Percentiles rank a stretch among this genome's conserved stretches.
phyloP scores from a whole-genome alignment of 108 stramenopile genomes.

The Epipyxis sp. region DNA sequence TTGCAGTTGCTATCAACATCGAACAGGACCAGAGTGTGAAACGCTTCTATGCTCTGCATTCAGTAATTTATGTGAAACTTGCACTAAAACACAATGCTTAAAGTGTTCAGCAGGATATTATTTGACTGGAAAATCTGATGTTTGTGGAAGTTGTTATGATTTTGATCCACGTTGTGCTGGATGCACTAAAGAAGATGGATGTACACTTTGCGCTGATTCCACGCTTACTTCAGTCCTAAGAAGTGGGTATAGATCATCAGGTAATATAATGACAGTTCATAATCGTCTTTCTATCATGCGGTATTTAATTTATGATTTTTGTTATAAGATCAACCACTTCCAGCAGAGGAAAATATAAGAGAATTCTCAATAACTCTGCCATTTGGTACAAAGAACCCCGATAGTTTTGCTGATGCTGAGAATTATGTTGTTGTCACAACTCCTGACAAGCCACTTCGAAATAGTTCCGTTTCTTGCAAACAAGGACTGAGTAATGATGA shows the following conservation, averaged over 20 bases:
- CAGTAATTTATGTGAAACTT: conserved; percentile 57
- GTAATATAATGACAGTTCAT: not conserved
- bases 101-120: conserved; percentile 62
- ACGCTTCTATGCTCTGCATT: conserved; percentile 45
- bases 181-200: conserved; percentile 56
- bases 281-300: not conserved
- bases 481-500: conserved; percentile 50
- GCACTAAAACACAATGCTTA: conserved; percentile 56
- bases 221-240: conserved; percentile 65
- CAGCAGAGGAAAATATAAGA: conserved; percentile 63
- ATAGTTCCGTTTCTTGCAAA: conserved; percentile 52
- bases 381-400: conserved; percentile 62
- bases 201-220: conserved; percentile 64
- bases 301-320: not conserved
- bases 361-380: conserved; percentile 63
- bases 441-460: conserved; percentile 41
- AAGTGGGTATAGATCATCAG: conserved; percentile 53
- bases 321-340: conserved; percentile 58
- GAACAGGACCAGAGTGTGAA: conserved; percentile 64
- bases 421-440: conserved; percentile 38
- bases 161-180: conserved; percentile 67
- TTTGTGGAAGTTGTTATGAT: conserved; percentile 56
- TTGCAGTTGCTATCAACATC: conserved; percentile 61
- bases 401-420: conserved; percentile 69
- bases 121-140: conserved; percentile 35